These are phyloP conservation scores for Penicillium pulvis DNA, from an alignment of 495 filamentous ascomycete genomes.

Conservation along the genomic window DNA sequence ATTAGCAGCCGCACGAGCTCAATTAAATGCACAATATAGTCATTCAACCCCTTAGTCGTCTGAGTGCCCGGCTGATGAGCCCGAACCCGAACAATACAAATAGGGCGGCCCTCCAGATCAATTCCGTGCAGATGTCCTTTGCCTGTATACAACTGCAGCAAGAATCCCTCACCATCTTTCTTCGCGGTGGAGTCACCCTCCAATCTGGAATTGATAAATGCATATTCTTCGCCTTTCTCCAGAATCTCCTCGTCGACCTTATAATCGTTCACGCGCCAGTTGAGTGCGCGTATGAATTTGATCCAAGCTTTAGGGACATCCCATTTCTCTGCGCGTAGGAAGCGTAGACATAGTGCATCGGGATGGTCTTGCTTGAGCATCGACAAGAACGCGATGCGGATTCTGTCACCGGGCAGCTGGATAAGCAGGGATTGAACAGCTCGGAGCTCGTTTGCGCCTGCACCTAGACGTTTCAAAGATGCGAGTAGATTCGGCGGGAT, in stretches of 20 bases:
- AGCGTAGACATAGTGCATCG: constrained; percentile 81
- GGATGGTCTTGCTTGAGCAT: constrained; percentile 93
- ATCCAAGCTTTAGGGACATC: constrained; percentile 84
- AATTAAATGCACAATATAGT: constrained; percentile 87
- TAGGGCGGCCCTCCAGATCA: constrained; percentile 78
- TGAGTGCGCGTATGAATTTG: constrained; percentile 86
- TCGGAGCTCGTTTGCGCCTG: constrained; percentile 27
- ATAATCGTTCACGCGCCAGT: constrained; percentile 77
- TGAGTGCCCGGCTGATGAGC: constrained; percentile 80
- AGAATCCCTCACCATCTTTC: constrained; percentile 73
- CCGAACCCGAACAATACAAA: constrained; percentile 76
- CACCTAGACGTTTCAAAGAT: constrained; percentile 22
- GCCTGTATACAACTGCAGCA: constrained; percentile 80
- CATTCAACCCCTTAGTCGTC: constrained; percentile 72
- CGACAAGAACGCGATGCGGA: constrained; percentile 75
- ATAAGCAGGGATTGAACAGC: constrained; percentile 23
- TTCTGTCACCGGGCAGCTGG: constrained; percentile 62
- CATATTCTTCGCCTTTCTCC: constrained; percentile 67
- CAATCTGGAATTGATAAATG: constrained; percentile 57
- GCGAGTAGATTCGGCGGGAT: constrained; percentile 24
- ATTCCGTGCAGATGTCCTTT: constrained; percentile 85
- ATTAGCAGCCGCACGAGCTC: constrained; percentile 82
- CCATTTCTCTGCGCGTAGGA: constrained; percentile 93
- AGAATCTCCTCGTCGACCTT: constrained; percentile 82
- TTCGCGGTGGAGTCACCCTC: constrained; percentile 50